Percentiles rank a stretch among this genome's conserved stretches.
Evolutionary conservation across 2,329 filamentous ascomycete species (phyloP).

Genomic region (Paramyrothecium roridum): DNA sequence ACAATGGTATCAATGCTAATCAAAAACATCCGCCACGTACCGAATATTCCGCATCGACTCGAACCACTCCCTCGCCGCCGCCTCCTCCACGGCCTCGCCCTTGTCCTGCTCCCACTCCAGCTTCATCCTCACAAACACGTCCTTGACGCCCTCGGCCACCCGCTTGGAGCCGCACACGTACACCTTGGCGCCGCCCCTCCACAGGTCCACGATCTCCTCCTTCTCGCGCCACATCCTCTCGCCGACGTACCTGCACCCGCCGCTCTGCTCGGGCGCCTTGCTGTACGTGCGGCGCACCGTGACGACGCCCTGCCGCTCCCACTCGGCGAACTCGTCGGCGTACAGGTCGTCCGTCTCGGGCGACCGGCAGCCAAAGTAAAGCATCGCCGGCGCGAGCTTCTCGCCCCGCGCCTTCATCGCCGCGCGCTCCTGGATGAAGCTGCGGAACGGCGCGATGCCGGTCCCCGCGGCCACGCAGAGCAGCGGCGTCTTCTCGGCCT

Average conservation of each 20-base stretch:
- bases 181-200: slow-evolving; percentile 39
- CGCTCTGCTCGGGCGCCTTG: slow-evolving; percentile 15
- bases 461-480: slow-evolving; percentile 51
- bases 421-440: slow-evolving; percentile 61
- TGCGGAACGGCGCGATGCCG: slow-evolving; percentile 61
- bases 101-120: background rate
- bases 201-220: slow-evolving; percentile 25
- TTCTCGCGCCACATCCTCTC: slow-evolving; percentile 26
- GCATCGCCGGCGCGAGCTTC: slow-evolving; percentile 55
- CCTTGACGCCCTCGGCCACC: slow-evolving; percentile 31
- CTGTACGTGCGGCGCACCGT: slow-evolving; percentile 59
- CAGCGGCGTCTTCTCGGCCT: slow-evolving; percentile 42
- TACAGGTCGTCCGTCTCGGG: slow-evolving; percentile 59
- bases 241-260: slow-evolving; percentile 41
- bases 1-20: slow-evolving; percentile 29
- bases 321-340: slow-evolving; percentile 52
- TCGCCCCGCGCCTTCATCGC: slow-evolving; percentile 46
- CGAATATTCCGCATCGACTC: slow-evolving; percentile 45
- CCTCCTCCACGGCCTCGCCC: slow-evolving; percentile 16
- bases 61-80: slow-evolving; percentile 39
- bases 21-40: slow-evolving; percentile 56
- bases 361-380: slow-evolving; percentile 62
- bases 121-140: slow-evolving; percentile 5
- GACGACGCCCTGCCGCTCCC: slow-evolving; percentile 60
- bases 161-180: slow-evolving; percentile 58